Evolutionary conservation across 345 rosid species (phyloP).

Genomic region (Eucalyptus shirleyi): DNA sequence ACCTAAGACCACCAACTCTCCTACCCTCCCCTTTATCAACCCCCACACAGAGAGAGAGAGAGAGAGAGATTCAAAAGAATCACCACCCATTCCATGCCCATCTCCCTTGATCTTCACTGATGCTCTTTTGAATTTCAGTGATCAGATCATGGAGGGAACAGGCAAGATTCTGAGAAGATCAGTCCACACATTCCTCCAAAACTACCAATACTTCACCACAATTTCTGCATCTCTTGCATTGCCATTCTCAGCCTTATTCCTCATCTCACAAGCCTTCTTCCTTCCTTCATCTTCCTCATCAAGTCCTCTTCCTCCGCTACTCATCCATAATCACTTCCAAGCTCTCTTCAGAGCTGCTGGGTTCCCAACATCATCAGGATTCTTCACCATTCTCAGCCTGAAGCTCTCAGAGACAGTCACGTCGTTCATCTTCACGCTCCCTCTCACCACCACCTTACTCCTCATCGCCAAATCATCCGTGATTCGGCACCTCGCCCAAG

Average conservation of each 20-base stretch:
- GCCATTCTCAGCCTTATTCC: constrained; percentile 49
- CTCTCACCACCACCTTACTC: constrained; percentile 63
- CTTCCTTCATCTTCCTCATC: constrained; percentile 4
- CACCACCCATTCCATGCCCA: not conserved
- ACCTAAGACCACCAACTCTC: not conserved
- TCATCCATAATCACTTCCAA: not conserved
- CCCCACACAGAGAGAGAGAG: not conserved
- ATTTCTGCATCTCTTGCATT: constrained; percentile 37
- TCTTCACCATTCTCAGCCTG: constrained; percentile 37
- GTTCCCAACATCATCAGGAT: constrained; percentile 42
- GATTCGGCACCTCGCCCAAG: constrained; percentile 10
- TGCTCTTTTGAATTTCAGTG: not conserved
- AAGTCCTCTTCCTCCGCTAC: constrained; percentile 5
- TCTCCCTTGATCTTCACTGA: not conserved
- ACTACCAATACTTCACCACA: constrained; percentile 47
- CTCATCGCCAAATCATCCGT: constrained; percentile 59
- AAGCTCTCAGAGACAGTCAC: constrained; percentile 74
- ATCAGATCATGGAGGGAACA: not conserved
- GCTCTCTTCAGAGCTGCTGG: constrained; percentile 52
- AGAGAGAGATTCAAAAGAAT: not conserved
- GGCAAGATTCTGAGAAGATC: constrained; percentile 48
- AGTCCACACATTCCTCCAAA: constrained; percentile 42
- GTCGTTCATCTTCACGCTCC: constrained; percentile 46
- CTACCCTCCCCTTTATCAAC: not conserved
- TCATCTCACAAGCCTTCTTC: constrained; percentile 36